Evolutionary conservation across 2,329 filamentous ascomycete species (phyloP).

Genomic region (Ramularia endophylla): DNA sequence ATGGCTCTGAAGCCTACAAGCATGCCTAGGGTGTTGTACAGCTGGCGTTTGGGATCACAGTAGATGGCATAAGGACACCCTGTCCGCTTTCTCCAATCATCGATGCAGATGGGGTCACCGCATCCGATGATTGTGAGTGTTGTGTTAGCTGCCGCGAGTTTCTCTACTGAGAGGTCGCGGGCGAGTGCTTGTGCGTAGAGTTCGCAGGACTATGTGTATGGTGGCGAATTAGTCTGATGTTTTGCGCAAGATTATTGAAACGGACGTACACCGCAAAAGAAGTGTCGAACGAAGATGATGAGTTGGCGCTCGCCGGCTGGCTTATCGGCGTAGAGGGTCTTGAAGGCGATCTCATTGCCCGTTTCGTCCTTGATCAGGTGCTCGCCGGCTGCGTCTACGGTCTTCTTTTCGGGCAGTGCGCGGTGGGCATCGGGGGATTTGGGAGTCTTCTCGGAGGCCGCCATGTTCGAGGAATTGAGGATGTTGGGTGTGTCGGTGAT

Average conservation of each 20-base stretch:
- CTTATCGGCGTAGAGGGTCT: slow-evolving; percentile 21
- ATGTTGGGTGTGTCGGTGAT: neutral
- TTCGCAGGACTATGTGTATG: slow-evolving; percentile 26
- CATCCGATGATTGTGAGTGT: slow-evolving; percentile 32
- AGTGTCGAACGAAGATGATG: slow-evolving; percentile 36
- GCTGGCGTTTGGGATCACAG: slow-evolving; percentile 26
- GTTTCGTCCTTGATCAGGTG: slow-evolving; percentile 23
- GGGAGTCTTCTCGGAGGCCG: slow-evolving; percentile 6
- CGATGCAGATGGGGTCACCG: slow-evolving; percentile 27
- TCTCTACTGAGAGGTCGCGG: slow-evolving; percentile 18
- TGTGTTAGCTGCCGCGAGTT: slow-evolving; percentile 19
- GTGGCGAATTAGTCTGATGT: neutral
- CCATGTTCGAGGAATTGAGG: slow-evolving; percentile 6
- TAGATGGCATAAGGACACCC: slow-evolving; percentile 28
- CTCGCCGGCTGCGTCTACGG: slow-evolving; percentile 18
- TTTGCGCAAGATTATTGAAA: neutral
- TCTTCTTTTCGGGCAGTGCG: slow-evolving; percentile 12
- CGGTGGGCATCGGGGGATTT: slow-evolving; percentile 9
- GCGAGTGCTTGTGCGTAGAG: slow-evolving; percentile 29
- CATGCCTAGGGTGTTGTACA: slow-evolving; percentile 31
- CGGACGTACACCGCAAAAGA: slow-evolving; percentile 34
- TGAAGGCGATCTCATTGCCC: slow-evolving; percentile 23
- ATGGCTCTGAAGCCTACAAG: slow-evolving; percentile 20
- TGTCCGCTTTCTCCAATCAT: slow-evolving; percentile 27
- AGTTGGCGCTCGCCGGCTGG: slow-evolving; percentile 22